A percentile compares a stretch with the other conserved stretches of the same genome.
phyloP scores from a whole-genome alignment of 1,284 basidiomycete species.

The Malassezia sympodialis region DNA sequence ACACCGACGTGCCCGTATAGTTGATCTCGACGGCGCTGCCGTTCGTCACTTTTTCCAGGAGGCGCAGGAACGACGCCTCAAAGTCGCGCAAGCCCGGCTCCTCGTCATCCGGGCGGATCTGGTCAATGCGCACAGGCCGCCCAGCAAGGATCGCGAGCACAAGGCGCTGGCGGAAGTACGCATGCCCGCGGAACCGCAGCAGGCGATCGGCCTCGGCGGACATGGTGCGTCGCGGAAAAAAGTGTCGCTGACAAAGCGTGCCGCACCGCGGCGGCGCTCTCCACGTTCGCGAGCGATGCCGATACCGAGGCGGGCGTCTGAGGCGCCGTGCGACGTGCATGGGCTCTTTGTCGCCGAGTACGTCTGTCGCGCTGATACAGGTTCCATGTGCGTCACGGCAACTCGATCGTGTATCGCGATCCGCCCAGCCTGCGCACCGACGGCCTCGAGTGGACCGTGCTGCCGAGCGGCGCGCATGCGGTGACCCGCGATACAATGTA shows the following conservation, averaged over 20 bases:
- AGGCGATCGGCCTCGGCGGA: conserved; percentile 23
- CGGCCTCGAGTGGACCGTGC: conserved; percentile 14
- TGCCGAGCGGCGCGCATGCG: conserved; percentile 16
- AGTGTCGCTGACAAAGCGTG: conserved; percentile 9
- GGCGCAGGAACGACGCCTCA: conserved; percentile 78
- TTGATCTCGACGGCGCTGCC: conserved; percentile 92
- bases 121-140: conserved; percentile 72
- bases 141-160: conserved; percentile 80
- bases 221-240: conserved; percentile 11
- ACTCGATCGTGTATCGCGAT: conserved; percentile 10
- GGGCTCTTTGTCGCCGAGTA: conserved; percentile 18
- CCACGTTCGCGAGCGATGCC: not conserved
- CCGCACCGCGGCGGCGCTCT: not conserved
- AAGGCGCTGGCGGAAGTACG: conserved; percentile 72
- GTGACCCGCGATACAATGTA: conserved; percentile 11
- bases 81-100: conserved; percentile 89
- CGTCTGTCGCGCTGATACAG: not conserved
- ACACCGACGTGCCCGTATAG: conserved; percentile 57
- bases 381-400: conserved; percentile 12
- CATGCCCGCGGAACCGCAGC: conserved; percentile 62
- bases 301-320: not conserved
- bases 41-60: conserved; percentile 87
- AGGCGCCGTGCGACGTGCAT: not conserved
- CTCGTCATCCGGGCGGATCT: conserved; percentile 80
- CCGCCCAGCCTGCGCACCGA: conserved; percentile 3